Evolutionary conservation across 345 rosid genomes (phyloP).

Genomic region (Populus tremula): DNA sequence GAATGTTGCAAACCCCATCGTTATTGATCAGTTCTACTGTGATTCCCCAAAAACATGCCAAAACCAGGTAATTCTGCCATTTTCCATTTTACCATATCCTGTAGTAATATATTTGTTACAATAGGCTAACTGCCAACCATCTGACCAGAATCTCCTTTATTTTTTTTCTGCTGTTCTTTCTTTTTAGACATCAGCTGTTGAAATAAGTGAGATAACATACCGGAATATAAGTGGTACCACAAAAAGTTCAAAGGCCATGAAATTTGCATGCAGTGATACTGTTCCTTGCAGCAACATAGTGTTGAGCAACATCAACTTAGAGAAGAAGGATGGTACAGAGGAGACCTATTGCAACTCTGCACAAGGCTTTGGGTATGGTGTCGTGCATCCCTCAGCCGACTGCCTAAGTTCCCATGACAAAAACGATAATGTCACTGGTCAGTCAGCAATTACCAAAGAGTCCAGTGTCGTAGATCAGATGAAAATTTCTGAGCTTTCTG

Average conservation of each 20-base stretch:
- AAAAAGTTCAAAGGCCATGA: conserved; percentile 65
- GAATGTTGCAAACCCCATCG: conserved; percentile 76
- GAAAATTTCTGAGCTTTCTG: conserved; percentile 9
- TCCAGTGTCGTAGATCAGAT: background rate
- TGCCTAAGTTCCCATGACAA: conserved; percentile 71
- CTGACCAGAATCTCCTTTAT: background rate
- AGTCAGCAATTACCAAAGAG: background rate
- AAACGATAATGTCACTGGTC: conserved; percentile 12
- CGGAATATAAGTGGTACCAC: conserved; percentile 82
- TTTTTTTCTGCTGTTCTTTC: background rate
- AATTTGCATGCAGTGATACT: conserved; percentile 88
- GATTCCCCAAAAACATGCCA: conserved; percentile 77
- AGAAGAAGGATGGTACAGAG: conserved; percentile 61
- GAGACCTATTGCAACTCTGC: conserved; percentile 95
- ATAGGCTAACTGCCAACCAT: background rate
- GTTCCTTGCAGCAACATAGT: conserved; percentile 85
- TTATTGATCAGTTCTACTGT: conserved; percentile 96
- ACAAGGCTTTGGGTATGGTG: conserved; percentile 70
- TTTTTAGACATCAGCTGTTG: conserved; percentile 75
- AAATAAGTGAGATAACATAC: conserved; percentile 79
- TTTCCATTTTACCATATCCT: conserved; percentile 6
- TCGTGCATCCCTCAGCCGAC: conserved; percentile 87
- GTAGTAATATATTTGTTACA: background rate
- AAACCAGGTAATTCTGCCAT: conserved; percentile 60
- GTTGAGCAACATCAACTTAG: conserved; percentile 70